Evolutionary conservation across 345 rosid genomes (phyloP), one percentile per base, ranked within the genome.

Genomic region (Moringa oleifera): DNA sequence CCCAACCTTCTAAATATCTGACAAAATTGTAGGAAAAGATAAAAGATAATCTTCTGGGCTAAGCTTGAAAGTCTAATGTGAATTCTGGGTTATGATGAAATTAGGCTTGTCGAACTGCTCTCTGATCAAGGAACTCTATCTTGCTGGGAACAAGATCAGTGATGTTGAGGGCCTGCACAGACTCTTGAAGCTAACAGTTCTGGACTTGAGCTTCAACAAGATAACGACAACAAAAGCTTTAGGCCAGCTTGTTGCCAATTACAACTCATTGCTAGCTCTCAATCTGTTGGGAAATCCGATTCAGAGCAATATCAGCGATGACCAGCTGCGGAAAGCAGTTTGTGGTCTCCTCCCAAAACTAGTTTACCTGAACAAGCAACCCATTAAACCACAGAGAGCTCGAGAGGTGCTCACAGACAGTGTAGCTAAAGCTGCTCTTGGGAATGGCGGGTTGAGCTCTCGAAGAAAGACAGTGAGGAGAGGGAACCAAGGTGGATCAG

Each of bases 141-240:
- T 90, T 0, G 87, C 89, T 18, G 97, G 99, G 53, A 93, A 93
- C 84, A 90, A 93, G 83, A 78, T 90, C 55, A 85, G 96, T 62
- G 86, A 83, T 61, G 84, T 83, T 0, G 97, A 94, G 57, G 97
- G 99, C 23, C 68, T 94, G 59, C 97, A 94, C 58, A 85, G 99
- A 77, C 85, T 94, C 36, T 73, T 90, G 53, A 94, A 94, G 85
- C 80, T 94, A 61, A 83, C 86, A 2, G 89, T 88, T 59, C 62
- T 94, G 7, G 99, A 94, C 79, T 73, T 88, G 64, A 86, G 99
- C 78, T 94, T 94, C 84, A 88, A 90, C 84, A 94, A 86, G 90
- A 86, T 94, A 63, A 81, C 95, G 7, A 90, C 99, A 49, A 69
- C 87, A 11, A 88, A 86, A 70, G 85, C 89, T 23, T 77, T 94